Percentiles rank a stretch among this genome's conserved stretches.
phyloP scores from a whole-genome alignment of 1,284 basidiomycete species.

The Entoloma clypeatum region DNA sequence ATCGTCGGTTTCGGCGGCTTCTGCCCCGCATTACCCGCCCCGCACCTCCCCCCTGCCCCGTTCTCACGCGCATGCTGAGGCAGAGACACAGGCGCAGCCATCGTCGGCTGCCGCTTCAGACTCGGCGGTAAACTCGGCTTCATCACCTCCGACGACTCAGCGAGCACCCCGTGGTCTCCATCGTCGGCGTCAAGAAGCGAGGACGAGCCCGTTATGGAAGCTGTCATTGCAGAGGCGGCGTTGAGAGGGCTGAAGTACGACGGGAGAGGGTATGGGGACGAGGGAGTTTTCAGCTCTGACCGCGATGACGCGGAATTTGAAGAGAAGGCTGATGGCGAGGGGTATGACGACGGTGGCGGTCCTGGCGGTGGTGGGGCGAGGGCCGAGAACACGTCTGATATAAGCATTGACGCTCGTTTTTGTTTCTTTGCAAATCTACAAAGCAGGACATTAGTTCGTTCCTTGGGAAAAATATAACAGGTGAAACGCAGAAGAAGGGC shows the following conservation, averaged over 20 bases:
- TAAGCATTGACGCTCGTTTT: conserved; percentile 61
- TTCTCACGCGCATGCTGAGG: no score
- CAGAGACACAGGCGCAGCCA: no score
- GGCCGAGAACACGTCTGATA: conserved; percentile 62
- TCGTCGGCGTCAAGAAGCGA: conserved; percentile 18
- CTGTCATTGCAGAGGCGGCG: conserved; percentile 8
- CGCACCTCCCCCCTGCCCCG: no score
- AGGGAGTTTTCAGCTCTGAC: conserved; percentile 8
- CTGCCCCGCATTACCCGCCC: no score
- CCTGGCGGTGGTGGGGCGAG: conserved; percentile 32
- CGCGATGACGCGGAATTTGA: conserved; percentile 13
- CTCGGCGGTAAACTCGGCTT: conserved; percentile 12
- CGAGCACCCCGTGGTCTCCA: neutral
- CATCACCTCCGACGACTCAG: conserved; percentile 13
- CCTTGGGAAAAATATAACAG: conserved; percentile 6
- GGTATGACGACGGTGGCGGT: conserved; percentile 39
- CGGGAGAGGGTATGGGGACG: conserved; percentile 7
- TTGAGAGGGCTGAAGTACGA: conserved; percentile 16
- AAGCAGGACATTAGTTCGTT: conserved; percentile 3
- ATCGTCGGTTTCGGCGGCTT: conserved; percentile 3
- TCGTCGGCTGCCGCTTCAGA: conserved; percentile 11
- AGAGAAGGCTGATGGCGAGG: conserved; percentile 16
- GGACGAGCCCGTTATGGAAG: conserved; percentile 10
- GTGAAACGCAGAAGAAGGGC: conserved; percentile 5
- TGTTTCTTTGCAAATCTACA: conserved; percentile 57